These are phyloP conservation scores for Cercospora zeina DNA, from an alignment of 2,329 filamentous ascomycete genomes.

Conservation along the genomic window DNA sequence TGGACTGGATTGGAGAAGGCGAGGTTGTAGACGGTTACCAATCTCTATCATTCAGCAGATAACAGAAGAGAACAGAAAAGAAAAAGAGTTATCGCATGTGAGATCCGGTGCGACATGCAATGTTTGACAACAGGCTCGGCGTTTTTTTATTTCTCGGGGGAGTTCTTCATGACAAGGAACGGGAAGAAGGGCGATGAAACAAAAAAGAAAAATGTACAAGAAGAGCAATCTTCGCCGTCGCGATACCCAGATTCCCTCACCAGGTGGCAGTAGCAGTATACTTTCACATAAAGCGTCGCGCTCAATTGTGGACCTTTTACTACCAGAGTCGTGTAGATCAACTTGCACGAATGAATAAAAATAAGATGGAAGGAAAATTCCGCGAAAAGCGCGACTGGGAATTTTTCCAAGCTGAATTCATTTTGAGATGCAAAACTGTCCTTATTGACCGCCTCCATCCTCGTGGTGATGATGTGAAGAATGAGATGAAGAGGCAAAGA, in stretches of 20 bases:
- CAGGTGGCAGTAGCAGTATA: background rate
- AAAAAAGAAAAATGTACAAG: background rate
- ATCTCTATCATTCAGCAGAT: background rate
- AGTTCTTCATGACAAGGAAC: background rate
- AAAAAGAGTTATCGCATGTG: background rate
- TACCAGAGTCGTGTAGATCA: background rate
- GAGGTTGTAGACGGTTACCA: constrained; percentile 48
- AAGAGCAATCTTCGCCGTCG: constrained; percentile 1
- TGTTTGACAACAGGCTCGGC: background rate
- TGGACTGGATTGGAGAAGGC: constrained; percentile 60
- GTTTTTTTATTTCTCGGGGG: background rate
- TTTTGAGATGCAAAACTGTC: no score
- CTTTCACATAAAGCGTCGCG: no score
- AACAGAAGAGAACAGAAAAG: no score
- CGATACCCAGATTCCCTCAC: constrained; percentile 6
- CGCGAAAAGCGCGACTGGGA: no score
- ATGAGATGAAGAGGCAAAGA: no score
- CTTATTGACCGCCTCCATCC: no score
- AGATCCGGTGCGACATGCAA: background rate
- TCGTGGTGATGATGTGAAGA: no score
- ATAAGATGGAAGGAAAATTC: no score
- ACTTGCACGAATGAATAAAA: background rate
- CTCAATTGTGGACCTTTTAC: background rate
- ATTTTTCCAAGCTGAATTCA: no score
- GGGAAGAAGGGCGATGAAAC: no score